Conservation (phyloP, 768 basidiomycete species). For the Floccularia luteovirens region DNA sequence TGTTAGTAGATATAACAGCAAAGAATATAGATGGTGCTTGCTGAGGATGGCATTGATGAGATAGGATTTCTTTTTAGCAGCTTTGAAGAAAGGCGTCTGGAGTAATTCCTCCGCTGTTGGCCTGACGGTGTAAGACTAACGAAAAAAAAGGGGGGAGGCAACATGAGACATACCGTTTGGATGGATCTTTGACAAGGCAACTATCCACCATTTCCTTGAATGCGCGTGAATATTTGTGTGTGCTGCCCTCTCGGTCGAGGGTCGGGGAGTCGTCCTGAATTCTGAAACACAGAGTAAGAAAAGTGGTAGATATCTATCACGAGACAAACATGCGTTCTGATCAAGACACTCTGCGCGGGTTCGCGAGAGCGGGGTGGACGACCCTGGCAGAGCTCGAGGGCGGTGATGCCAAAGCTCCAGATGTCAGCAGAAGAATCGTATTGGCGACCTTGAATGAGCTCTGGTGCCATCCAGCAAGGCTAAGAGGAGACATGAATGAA, state of each 20-base stretch:
- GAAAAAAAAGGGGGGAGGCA: not conserved
- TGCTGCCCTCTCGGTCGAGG: slow-evolving; percentile 64
- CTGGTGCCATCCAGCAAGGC: slow-evolving; percentile 98
- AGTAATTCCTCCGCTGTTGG: slow-evolving; percentile 77
- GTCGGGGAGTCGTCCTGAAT: slow-evolving; percentile 75
- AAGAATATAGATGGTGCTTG: slow-evolving; percentile 2
- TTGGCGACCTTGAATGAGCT: slow-evolving; percentile 76
- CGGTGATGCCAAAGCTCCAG: slow-evolving; percentile 96
- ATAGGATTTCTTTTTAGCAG: slow-evolving; percentile 71
- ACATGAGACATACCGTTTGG: slow-evolving; percentile 44
- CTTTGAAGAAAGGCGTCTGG: slow-evolving; percentile 71
- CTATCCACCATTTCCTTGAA: slow-evolving; percentile 81
- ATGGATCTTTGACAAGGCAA: slow-evolving; percentile 83
- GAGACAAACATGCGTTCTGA: slow-evolving; percentile 49
- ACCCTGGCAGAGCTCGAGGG: slow-evolving; percentile 82
- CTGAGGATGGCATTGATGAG: slow-evolving; percentile 72
- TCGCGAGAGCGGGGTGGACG: slow-evolving; percentile 80
- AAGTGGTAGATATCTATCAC: slow-evolving; percentile 1
- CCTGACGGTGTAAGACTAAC: slow-evolving; percentile 23
- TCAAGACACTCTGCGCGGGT: slow-evolving; percentile 62
- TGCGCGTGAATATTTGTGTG: slow-evolving; percentile 66
- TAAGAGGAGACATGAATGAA: slow-evolving; percentile 15
- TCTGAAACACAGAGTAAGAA: slow-evolving; percentile 21
- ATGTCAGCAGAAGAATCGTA: slow-evolving; percentile 90
- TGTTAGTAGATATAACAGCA: slow-evolving; percentile 1